Percentiles rank a stretch among this genome's conserved stretches.
phyloP scores from a whole-genome alignment of 208 protist species.

The Tritrichomonas musculus region DNA sequence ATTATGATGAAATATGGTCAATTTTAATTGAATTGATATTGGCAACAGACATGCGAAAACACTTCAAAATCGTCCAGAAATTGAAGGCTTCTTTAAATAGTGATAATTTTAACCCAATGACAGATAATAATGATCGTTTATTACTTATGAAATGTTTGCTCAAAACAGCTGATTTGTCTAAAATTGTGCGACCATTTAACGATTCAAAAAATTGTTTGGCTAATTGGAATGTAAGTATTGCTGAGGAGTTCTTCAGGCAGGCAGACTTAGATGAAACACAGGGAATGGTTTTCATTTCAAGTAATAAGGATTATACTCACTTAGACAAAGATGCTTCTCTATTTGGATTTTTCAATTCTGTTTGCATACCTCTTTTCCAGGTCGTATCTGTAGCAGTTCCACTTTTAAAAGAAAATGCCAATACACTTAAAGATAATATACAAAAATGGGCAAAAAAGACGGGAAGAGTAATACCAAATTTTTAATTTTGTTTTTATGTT shows the following conservation, averaged over 20 bases:
- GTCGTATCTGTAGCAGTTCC: not conserved
- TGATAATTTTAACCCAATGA: not conserved
- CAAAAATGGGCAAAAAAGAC: too few species aligned
- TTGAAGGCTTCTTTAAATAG: not conserved
- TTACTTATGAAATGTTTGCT: not conserved
- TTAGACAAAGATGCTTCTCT: not conserved
- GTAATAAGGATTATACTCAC: not conserved
- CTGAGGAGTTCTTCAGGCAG: not conserved
- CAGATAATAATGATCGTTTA: not conserved
- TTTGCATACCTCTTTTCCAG: not conserved
- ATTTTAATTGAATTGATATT: slow-evolving; percentile 52
- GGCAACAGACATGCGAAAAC: slow-evolving; percentile 55
- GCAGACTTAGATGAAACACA: not conserved
- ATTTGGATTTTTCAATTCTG: not conserved
- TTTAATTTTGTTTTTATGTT: too few species aligned
- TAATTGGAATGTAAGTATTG: not conserved
- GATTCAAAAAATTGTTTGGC: too few species aligned
- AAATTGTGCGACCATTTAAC: not conserved
- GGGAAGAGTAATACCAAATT: too few species aligned
- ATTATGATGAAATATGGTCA: slow-evolving; percentile 46
- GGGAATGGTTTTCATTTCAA: not conserved
- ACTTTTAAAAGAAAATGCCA: not conserved
- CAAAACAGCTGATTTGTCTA: not conserved
- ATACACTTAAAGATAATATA: too few species aligned
- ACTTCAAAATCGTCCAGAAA: slow-evolving; percentile 45